Percentiles rank a stretch among this genome's conserved stretches.
Conservation (phyloP, 345 rosid genomes). For the Salix brachista region DNA sequence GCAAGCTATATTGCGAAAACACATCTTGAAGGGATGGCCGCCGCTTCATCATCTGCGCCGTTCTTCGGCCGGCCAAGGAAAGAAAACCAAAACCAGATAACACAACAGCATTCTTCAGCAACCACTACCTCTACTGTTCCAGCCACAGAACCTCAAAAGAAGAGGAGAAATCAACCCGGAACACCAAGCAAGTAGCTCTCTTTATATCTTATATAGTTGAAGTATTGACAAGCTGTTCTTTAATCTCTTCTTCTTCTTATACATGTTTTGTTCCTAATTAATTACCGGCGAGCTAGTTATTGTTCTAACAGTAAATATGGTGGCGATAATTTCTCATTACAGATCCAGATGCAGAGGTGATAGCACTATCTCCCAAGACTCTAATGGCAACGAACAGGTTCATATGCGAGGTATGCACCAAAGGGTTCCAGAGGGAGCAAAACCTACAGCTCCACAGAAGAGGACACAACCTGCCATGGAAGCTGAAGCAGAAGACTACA, state of each 20-base stretch:
- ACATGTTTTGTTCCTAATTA: constrained; percentile 1
- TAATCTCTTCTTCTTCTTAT: background rate
- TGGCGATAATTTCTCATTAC: constrained; percentile 1
- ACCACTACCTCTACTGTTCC: constrained; percentile 12
- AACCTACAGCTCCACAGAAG: constrained; percentile 25
- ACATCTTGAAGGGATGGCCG: constrained; percentile 17
- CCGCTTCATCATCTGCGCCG: constrained; percentile 15
- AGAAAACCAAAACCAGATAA: constrained; percentile 11
- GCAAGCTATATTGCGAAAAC: background rate
- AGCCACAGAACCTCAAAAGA: constrained; percentile 11
- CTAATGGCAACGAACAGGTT: constrained; percentile 30
- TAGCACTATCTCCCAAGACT: constrained; percentile 27
- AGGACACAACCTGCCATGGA: constrained; percentile 29
- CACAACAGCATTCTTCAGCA: constrained; percentile 14
- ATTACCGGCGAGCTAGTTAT: background rate
- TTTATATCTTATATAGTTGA: background rate
- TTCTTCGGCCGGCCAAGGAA: constrained; percentile 6
- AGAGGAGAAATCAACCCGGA: constrained; percentile 25
- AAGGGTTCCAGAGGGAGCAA: constrained; percentile 28
- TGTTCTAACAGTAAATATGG: background rate
- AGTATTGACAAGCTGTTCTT: background rate
- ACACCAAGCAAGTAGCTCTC: constrained; percentile 20
- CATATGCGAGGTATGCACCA: constrained; percentile 29
- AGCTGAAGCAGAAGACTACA: constrained; percentile 25
- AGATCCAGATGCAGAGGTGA: constrained; percentile 31